Percentiles rank a stretch among this genome's conserved stretches.
Evolutionary conservation across 2,329 filamentous ascomycete genomes (phyloP).

Genomic region (Penicillium sp.): DNA sequence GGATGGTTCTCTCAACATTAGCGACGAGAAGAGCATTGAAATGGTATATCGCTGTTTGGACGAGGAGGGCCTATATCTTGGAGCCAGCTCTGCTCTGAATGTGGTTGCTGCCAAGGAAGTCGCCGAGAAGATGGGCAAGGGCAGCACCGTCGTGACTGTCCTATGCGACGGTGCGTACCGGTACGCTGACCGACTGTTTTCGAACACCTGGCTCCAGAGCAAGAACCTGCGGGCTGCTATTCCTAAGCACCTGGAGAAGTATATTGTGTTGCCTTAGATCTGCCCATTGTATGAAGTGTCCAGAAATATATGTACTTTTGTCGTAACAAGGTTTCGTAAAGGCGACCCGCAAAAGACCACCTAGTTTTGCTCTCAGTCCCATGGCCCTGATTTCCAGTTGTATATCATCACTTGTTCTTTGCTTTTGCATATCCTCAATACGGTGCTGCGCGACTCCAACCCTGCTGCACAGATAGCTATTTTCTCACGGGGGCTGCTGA

Average conservation of each 20-base stretch:
- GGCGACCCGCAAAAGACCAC: no score
- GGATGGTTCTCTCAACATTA: conserved; percentile 79
- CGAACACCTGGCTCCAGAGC: conserved; percentile 79
- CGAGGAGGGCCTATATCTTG: conserved; percentile 92
- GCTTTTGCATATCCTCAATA: no score
- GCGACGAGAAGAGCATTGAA: conserved; percentile 90
- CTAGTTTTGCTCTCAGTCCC: no score
- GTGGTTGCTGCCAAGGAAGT: conserved; percentile 94
- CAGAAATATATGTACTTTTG: not conserved
- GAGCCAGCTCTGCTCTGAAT: conserved; percentile 89
- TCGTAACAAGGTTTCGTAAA: no score
- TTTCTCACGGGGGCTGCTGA: no score
- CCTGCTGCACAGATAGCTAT: no score
- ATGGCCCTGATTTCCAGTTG: no score
- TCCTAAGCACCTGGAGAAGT: conserved; percentile 82
- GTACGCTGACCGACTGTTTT: conserved; percentile 93
- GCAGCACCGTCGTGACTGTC: conserved; percentile 88
- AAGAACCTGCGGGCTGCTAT: conserved; percentile 81
- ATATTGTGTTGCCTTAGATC: conserved; percentile 78
- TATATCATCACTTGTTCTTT: no score
- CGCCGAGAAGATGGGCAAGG: conserved; percentile 81
- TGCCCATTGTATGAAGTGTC: conserved; percentile 11
- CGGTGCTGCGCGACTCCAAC: no score
- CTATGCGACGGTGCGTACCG: conserved; percentile 96
- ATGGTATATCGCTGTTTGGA: conserved; percentile 98